Evolutionary conservation across 2,329 filamentous ascomycete species (phyloP), one percentile per base, ranked within the genome.

Genomic region (Ceratocystis colombiana): DNA sequence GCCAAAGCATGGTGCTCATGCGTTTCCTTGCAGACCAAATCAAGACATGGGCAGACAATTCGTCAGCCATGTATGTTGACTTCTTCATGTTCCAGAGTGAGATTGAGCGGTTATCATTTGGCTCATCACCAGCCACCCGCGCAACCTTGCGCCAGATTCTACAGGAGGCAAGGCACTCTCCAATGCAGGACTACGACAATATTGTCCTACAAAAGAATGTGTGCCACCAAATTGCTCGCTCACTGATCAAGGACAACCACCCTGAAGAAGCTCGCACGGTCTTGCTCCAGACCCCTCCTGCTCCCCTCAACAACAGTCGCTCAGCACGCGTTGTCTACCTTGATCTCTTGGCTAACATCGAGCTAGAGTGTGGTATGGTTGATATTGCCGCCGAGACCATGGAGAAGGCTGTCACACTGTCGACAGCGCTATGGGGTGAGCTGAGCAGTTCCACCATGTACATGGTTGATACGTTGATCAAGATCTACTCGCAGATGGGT

Each of bases 41-140:
- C 33, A 65, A 66, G 22, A 28, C 61, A 22, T 66, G 61, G 59
- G 64, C 64, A 2, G 50, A 68, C 25, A 68, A 65, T 25, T 57
- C 28, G 33, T 48, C 59, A 25, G 50, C 44, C 37, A 64, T 65
- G 64, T 66, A 66, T 28, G 44, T 65, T 7, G 66, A 68, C 46
- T 68, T 68, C 28, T 68, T 48, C 64, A 65, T 68, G 66, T 68
- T 66, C 59, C 66, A 68, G 61, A 64, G 59, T 15, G 66, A 68
- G 46, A 68, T 68, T 37, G 66, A 68, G 41, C 64, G 66, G n/a
- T 12, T 68, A 17, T 68, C 63, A 37, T 63, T 41, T 53, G 66
- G 66, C 1, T 64, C 59, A 20, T 66, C 66, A 15, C 66, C 64
- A 33, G 41, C 48, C 10, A 68, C 66, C n/a, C 64, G 64, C 10